These are phyloP conservation scores for Lupinus albus DNA, from an alignment of 306 rosid species.

Conservation along the genomic window DNA sequence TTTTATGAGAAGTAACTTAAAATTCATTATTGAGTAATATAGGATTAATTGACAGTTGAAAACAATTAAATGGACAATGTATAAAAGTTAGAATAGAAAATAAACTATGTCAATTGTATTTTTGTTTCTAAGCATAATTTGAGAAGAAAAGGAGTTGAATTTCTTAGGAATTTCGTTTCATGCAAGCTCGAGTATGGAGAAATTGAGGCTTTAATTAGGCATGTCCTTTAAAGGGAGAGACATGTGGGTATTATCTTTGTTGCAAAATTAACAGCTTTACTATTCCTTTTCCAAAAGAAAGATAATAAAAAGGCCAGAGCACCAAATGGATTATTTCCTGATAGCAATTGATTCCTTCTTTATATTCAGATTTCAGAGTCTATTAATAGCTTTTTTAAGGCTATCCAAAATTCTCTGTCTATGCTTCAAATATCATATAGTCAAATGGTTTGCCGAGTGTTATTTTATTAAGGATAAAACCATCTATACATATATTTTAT, in stretches of 20 bases:
- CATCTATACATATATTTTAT: no score
- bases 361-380: neutral
- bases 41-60: no score
- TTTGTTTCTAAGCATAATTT: slow-evolving; percentile 12
- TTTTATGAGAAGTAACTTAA: no score
- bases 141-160: slow-evolving; percentile 13
- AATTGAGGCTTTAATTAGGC: slow-evolving; percentile 24
- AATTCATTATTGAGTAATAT: no score
- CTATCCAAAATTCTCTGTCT: slow-evolving; percentile 5
- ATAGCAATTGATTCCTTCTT: slow-evolving; percentile 49
- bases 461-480: neutral
- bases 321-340: slow-evolving; percentile 56
- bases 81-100: no score
- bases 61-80: no score
- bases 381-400: neutral
- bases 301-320: slow-evolving; percentile 52
- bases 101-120: neutral
- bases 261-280: slow-evolving; percentile 48
- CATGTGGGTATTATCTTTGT: slow-evolving; percentile 41
- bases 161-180: neutral
- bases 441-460: slow-evolving; percentile 35
- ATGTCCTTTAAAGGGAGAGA: slow-evolving; percentile 38
- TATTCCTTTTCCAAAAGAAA: slow-evolving; percentile 55
- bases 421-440: slow-evolving; percentile 39
- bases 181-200: slow-evolving; percentile 29